A percentile compares a stretch with the other conserved stretches of the same genome.
These are phyloP conservation scores for Diplodia seriata DNA, from an alignment of 2,329 filamentous ascomycete genomes.

Conservation along the genomic window DNA sequence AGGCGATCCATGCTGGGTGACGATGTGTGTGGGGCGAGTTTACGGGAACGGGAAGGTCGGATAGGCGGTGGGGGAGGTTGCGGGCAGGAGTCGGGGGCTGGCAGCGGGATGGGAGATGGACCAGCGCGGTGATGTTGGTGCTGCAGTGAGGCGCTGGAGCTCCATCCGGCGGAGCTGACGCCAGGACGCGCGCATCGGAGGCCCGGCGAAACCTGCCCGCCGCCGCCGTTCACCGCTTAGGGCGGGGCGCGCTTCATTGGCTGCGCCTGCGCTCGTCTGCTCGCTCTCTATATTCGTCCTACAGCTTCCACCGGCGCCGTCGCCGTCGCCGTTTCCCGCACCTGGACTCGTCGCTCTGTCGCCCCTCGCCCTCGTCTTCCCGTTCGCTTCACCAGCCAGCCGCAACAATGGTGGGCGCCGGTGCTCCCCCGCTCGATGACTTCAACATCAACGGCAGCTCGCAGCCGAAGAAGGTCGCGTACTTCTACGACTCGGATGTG, in stretches of 20 bases:
- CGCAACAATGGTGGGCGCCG: conserved; percentile 34
- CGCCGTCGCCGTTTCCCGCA: background rate
- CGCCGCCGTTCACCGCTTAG: conserved; percentile 18
- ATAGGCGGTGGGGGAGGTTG: conserved; percentile 10
- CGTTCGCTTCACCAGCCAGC: background rate
- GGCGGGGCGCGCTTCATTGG: background rate
- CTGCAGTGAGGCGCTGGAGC: conserved; percentile 27
- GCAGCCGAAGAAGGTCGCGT: conserved; percentile 76
- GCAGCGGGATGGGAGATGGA: conserved; percentile 12
- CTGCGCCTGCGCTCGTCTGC: conserved; percentile 10
- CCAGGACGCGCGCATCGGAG: conserved; percentile 17
- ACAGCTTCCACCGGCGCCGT: conserved; percentile 7
- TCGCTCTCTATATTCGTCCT: background rate
- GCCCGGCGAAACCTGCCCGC: conserved; percentile 22
- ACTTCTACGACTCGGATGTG: conserved; percentile 98
- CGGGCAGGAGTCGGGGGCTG: conserved; percentile 18
- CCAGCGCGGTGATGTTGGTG: conserved; percentile 18
- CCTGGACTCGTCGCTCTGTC: background rate
- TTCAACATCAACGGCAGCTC: conserved; percentile 39
- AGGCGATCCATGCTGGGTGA: conserved; percentile 78
- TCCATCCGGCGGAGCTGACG: conserved; percentile 22
- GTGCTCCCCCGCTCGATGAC: conserved; percentile 34
- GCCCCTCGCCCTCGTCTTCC: background rate
- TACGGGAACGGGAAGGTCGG: conserved; percentile 26
- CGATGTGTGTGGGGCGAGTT: conserved; percentile 18